Evolutionary conservation across 202 grass and related monocot species (phyloP), one percentile per base, ranked within the genome.

Genomic region (Hordeum pubiflorum): DNA sequence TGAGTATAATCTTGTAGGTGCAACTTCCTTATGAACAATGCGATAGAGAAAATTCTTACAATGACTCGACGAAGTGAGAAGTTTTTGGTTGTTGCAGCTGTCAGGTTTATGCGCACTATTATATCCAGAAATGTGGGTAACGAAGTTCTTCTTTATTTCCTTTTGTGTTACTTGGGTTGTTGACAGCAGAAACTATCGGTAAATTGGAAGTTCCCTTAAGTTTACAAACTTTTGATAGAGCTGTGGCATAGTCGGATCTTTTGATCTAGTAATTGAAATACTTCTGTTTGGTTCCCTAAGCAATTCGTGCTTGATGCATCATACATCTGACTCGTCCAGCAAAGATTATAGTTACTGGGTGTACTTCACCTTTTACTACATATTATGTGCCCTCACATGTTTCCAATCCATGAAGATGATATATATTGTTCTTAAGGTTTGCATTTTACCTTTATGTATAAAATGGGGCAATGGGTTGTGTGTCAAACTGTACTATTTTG

Each of bases 91-190:
- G 92, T 93, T 74, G 90, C 96, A 64, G 90, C 89, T 89, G 87
- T 99, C 82, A 88, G 96, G 21, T 99, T 99, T 86, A 91, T 99
- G 90, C 96, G 96, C 9, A 99, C 96, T 72, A 93, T 96, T 75
- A 90, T 99, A 63, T 96, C 91, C 38, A 80, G 85, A 85, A 99
- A 99, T 93, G 96, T 99, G 79, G 85, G 92, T 39, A 37, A 24
- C 20, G 3, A 20, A 52, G 18, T 62, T 40, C 12, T 77, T 46
- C 37, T 78, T 63, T 37, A 68, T 52, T 71, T 48, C 40, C 13
- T 22, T 68, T 73, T 64, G 31, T 23, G 46, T 74, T 52, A 23
- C 32, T 56, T 55, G 77, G 38, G 24, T 50, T 73, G 26, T 40
- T 74, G n/a, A 82, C 34, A 20, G 41, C 61, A 54, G 50, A 20